phyloP scores from a whole-genome alignment of 2,329 filamentous ascomycete species.

The Fusarium sp. region DNA sequence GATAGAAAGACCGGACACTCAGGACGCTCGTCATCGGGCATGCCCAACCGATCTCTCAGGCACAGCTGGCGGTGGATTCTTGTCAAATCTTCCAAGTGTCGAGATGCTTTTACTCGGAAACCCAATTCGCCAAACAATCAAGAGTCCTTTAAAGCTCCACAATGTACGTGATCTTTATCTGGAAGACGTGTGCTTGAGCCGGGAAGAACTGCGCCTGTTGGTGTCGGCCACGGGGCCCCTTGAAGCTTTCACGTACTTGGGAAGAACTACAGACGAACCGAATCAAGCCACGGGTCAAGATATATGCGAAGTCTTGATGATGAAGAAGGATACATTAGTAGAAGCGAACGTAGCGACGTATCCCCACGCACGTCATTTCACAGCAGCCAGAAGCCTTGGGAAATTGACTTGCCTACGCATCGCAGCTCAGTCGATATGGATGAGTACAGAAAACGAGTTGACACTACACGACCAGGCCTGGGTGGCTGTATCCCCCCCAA shows the following conservation, averaged over 20 bases:
- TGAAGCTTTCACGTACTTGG: neutral
- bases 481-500: neutral
- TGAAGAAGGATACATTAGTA: neutral
- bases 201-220: neutral
- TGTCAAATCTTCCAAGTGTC: neutral
- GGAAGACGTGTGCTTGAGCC: neutral
- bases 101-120: neutral
- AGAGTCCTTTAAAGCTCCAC: neutral
- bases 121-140: neutral
- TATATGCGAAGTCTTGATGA: neutral
- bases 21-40: neutral
- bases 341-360: neutral
- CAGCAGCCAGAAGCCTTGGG: neutral
- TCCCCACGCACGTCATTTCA: neutral
- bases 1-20: fast-evolving
- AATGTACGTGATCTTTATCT: neutral
- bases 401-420: neutral
- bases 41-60: neutral
- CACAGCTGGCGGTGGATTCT: neutral
- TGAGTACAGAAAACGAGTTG: neutral
- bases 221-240: neutral
- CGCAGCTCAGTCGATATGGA: neutral
- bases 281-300: neutral
- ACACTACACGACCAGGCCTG: neutral
- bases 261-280: neutral